Percentiles rank a stretch among this genome's conserved stretches.
Conservation (phyloP, 257 asterid species). For the Euphrasia confusa region DNA sequence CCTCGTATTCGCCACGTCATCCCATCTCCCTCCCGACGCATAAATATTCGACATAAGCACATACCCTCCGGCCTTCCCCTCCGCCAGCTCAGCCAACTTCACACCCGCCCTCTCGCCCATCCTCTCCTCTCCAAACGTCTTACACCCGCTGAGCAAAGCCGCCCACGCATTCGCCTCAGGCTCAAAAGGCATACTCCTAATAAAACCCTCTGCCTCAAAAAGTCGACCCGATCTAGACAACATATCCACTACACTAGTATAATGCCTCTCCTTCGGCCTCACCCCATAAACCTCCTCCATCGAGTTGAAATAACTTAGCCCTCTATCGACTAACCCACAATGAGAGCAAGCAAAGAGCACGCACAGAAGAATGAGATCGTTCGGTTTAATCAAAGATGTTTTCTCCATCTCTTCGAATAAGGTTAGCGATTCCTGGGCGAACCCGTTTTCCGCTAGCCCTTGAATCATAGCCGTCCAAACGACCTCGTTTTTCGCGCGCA, state of each 20-base stretch:
- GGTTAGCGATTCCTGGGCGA: constrained; percentile 54
- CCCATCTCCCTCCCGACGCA: constrained; percentile 73
- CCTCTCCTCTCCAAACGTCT: constrained; percentile 40
- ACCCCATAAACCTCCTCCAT: constrained; percentile 61
- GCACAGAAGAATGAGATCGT: constrained; percentile 53
- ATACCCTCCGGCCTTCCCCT: constrained; percentile 48
- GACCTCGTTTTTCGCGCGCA: constrained; percentile 48
- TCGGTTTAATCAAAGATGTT: constrained; percentile 36
- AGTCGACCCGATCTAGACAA: constrained; percentile 72
- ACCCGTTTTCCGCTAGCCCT: constrained; percentile 81
- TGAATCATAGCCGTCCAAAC: constrained; percentile 88
- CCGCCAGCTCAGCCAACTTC: constrained; percentile 37
- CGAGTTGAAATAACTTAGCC: constrained; percentile 52
- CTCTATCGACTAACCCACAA: constrained; percentile 66
- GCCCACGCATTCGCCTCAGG: constrained; percentile 69
- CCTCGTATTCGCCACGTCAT: constrained; percentile 51
- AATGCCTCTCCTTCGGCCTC: constrained; percentile 53
- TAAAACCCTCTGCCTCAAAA: constrained; percentile 56
- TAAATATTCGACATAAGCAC: constrained; percentile 62
- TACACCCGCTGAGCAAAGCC: constrained; percentile 71
- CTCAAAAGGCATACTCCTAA: constrained; percentile 46
- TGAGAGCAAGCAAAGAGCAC: constrained; percentile 81
- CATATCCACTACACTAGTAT: constrained; percentile 64
- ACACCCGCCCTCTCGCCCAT: constrained; percentile 39
- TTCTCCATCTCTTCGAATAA: constrained; percentile 50